phyloP scores from a whole-genome alignment of 2,329 filamentous ascomycete genomes.

The Fusarium irregulare region DNA sequence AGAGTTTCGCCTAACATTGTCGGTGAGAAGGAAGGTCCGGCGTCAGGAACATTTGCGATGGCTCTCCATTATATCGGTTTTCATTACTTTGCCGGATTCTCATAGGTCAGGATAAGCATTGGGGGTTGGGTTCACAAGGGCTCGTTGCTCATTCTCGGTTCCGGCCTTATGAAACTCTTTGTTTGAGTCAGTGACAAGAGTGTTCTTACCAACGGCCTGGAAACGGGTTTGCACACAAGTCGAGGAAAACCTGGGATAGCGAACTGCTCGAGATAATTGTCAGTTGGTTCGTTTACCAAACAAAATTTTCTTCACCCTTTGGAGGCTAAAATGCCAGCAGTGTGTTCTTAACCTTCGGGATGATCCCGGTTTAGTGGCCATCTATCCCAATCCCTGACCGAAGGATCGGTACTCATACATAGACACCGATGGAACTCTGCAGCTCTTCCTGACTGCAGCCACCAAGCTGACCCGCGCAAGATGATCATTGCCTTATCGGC shows the following conservation, averaged over 20 bases:
- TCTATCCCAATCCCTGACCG: slow-evolving; percentile 37
- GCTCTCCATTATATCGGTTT: slow-evolving; percentile 12
- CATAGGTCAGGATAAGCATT: slow-evolving; percentile 27
- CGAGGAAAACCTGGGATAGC: neutral
- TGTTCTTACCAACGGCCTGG: neutral
- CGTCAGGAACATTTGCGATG: slow-evolving; percentile 7
- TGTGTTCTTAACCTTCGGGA: slow-evolving; percentile 20
- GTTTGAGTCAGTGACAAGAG: neutral
- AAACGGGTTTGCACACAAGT: neutral
- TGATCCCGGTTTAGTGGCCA: slow-evolving; percentile 26
- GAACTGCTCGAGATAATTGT: neutral
- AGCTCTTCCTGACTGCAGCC: slow-evolving; percentile 32
- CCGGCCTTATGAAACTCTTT: neutral
- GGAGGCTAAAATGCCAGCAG: slow-evolving; percentile 8
- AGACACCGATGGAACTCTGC: slow-evolving; percentile 41
- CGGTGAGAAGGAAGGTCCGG: slow-evolving; percentile 33
- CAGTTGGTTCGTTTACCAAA: neutral
- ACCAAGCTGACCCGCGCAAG: slow-evolving; percentile 32
- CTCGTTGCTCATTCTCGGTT: slow-evolving; percentile 1
- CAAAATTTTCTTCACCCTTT: neutral
- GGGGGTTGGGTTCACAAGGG: slow-evolving; percentile 12
- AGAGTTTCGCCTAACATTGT: slow-evolving; percentile 33
- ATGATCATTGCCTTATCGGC: slow-evolving; percentile 42
- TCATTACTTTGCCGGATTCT: slow-evolving; percentile 7
- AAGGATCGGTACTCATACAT: slow-evolving; percentile 37